phyloP scores from a whole-genome alignment of 108 stramenopile species.

The Cafeteria roenbergensis region DNA sequence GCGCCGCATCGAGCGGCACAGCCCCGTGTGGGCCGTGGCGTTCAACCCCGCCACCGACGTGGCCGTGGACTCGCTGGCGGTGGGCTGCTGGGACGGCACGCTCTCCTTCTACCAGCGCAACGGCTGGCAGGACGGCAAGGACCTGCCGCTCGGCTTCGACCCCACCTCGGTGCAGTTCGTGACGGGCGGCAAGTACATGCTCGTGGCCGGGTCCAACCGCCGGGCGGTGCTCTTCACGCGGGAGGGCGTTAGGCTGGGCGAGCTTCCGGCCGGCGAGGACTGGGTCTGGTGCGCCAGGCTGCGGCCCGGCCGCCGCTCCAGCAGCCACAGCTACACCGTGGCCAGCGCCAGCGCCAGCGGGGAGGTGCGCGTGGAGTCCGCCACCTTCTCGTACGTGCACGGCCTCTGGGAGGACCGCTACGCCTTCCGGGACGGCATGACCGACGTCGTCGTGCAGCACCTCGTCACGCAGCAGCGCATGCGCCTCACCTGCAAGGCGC shows the following conservation, averaged over 20 bases:
- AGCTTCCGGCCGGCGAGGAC: constrained; percentile 18
- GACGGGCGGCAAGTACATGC: constrained; percentile 33
- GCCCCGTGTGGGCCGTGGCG: constrained; percentile 45
- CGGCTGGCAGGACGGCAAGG: constrained; percentile 32
- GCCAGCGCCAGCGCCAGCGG: constrained; percentile 38
- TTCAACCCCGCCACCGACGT: constrained; percentile 33
- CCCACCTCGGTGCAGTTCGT: constrained; percentile 35
- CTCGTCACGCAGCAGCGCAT: constrained; percentile 47
- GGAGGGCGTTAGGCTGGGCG: constrained; percentile 35
- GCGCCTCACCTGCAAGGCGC: constrained; percentile 46
- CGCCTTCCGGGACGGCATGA: constrained; percentile 49
- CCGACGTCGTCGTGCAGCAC: constrained; percentile 54
- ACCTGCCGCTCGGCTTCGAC: constrained; percentile 34
- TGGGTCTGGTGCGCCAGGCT: constrained; percentile 46
- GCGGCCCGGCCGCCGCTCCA: constrained; percentile 17
- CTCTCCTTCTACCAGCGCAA: constrained; percentile 38
- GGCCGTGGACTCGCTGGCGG: constrained; percentile 25
- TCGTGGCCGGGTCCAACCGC: constrained; percentile 41
- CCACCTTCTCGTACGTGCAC: constrained; percentile 34
- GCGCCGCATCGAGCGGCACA: constrained; percentile 26
- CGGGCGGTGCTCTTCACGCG: constrained; percentile 37
- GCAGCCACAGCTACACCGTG: constrained; percentile 15
- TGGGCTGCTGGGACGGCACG: constrained; percentile 54
- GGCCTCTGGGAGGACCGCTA: constrained; percentile 43
- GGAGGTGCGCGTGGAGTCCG: constrained; percentile 21